These are phyloP conservation scores for Zalaria sp. DNA, from an alignment of 2,329 filamentous ascomycete genomes.

Conservation along the genomic window DNA sequence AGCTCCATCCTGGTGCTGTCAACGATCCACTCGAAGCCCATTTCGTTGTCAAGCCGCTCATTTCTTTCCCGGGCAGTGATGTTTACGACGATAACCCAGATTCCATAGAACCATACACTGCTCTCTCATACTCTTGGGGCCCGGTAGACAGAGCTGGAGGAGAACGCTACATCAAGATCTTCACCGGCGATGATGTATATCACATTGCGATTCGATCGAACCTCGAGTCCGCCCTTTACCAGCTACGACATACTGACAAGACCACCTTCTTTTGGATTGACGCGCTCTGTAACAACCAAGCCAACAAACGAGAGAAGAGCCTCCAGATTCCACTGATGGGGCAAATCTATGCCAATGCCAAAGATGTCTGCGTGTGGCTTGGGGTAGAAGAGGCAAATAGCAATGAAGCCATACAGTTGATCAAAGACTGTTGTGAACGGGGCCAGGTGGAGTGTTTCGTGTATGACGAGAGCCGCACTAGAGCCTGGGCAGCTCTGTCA, in stretches of 20 bases:
- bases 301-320: slow-evolving; percentile 5
- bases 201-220: slow-evolving; percentile 1
- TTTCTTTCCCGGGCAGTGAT: too few relatives aligned
- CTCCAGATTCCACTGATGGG: slow-evolving; percentile 4
- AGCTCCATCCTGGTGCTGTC: too few relatives aligned
- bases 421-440: slow-evolving; percentile 1
- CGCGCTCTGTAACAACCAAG: slow-evolving; percentile 5
- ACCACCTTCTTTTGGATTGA: slow-evolving; percentile 3
- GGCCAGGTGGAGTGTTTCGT: slow-evolving; percentile 4
- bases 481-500: neutral
- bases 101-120: neutral
- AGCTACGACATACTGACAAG: neutral
- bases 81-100: too few relatives aligned
- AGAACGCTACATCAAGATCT: neutral
- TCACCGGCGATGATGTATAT: slow-evolving; percentile 1
- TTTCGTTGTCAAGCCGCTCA: too few relatives aligned
- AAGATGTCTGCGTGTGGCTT: slow-evolving; percentile 3
- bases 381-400: slow-evolving; percentile 1
- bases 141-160: neutral
- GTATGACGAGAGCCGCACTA: neutral
- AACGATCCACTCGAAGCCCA: too few relatives aligned
- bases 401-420: slow-evolving; percentile 3
- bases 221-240: slow-evolving; percentile 1
- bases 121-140: slow-evolving; percentile 5
- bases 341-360: slow-evolving; percentile 3